Conservation (phyloP, 495 filamentous ascomycete species). For the Penicillium waksmanii region DNA sequence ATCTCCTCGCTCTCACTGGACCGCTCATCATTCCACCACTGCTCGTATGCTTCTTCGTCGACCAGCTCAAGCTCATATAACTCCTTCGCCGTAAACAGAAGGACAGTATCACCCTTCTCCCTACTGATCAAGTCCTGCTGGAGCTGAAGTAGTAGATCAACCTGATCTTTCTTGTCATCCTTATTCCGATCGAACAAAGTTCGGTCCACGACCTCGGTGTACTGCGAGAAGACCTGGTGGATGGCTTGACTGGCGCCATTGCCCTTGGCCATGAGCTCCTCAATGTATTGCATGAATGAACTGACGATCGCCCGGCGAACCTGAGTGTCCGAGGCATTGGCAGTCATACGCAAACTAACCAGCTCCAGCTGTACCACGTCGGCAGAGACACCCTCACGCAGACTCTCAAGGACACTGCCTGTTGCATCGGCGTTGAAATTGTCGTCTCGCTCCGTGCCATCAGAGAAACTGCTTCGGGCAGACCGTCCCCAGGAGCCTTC, state of each 20-base stretch:
- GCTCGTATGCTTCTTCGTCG: conserved; percentile 84
- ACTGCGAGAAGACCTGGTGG: conserved; percentile 57
- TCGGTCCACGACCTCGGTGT: conserved; percentile 61
- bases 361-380: conserved; percentile 89
- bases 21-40: conserved; percentile 82
- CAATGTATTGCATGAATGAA: conserved; percentile 80
- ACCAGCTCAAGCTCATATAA: conserved; percentile 83
- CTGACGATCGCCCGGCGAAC: conserved; percentile 84
- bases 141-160: conserved; percentile 79
- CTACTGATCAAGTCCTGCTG: conserved; percentile 75
- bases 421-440: conserved; percentile 89
- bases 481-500: conserved; percentile 52
- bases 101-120: conserved; percentile 63
- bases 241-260: conserved; percentile 67
- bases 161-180: conserved; percentile 70
- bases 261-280: conserved; percentile 67
- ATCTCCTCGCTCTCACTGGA: conserved; percentile 67
- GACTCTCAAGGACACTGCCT: conserved; percentile 77
- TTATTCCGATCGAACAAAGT: conserved; percentile 61
- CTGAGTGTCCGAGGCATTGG: conserved; percentile 84
- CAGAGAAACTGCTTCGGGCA: conserved; percentile 59
- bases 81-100: conserved; percentile 76
- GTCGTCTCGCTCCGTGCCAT: conserved; percentile 62
- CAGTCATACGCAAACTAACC: conserved; percentile 82
- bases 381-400: conserved; percentile 73